Evolutionary conservation across 768 basidiomycete species (phyloP).

Genomic region (Sarcodon aspratus): DNA sequence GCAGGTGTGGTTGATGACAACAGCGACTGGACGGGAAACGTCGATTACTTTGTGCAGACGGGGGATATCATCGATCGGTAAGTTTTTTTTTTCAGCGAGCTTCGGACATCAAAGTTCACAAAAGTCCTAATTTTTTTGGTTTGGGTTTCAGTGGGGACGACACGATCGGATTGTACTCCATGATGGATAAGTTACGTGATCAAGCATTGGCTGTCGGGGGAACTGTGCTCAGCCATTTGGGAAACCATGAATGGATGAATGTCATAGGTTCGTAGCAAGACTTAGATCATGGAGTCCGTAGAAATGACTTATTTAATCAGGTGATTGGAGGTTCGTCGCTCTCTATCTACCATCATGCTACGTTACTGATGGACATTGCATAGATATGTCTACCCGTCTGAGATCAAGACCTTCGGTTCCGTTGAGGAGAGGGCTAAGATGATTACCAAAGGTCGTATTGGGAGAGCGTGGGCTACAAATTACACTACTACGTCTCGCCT

Average conservation of each 20-base stretch:
- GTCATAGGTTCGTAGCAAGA: slow-evolving; percentile 42
- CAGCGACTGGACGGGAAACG: slow-evolving; percentile 72
- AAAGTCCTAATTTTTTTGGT: too few species aligned
- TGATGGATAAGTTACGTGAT: slow-evolving; percentile 75
- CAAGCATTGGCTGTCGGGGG: slow-evolving; percentile 67
- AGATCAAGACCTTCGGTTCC: slow-evolving; percentile 75
- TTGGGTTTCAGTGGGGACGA: slow-evolving; percentile 60
- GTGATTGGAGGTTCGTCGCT: slow-evolving; percentile 69
- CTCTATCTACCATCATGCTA: background rate
- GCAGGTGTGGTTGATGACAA: slow-evolving; percentile 61
- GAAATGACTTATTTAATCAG: slow-evolving; percentile 20
- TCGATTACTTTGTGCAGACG: slow-evolving; percentile 87
- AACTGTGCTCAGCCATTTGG: slow-evolving; percentile 64
- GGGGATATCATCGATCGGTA: slow-evolving; percentile 93
- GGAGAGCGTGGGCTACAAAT: slow-evolving; percentile 74
- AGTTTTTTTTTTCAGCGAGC: slow-evolving; percentile 6
- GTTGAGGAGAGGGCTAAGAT: slow-evolving; percentile 61
- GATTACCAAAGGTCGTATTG: slow-evolving; percentile 67
- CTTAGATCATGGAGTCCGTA: slow-evolving; percentile 7
- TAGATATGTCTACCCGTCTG: slow-evolving; percentile 78
- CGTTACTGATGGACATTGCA: background rate
- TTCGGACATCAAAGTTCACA: background rate
- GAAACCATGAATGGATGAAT: slow-evolving; percentile 98
- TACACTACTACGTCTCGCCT: slow-evolving; percentile 76
- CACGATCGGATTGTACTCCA: slow-evolving; percentile 73